Percentiles rank a stretch among this genome's conserved stretches.
phyloP scores from a whole-genome alignment of 2,329 filamentous ascomycete species.

The Ophiosphaerella herpotricha region DNA sequence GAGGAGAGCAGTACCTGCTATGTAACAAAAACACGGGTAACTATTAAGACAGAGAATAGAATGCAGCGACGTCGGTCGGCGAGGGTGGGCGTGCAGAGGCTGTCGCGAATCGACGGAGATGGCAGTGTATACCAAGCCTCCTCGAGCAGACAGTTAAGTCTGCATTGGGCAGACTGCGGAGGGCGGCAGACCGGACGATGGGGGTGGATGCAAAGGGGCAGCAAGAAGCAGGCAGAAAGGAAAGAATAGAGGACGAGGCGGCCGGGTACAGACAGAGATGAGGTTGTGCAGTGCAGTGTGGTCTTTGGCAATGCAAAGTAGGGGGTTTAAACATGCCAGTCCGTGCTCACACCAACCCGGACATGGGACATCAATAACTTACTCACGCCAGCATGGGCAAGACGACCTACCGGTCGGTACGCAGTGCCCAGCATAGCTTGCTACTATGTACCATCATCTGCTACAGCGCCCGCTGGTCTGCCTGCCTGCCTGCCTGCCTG shows the following conservation, averaged over 20 bases:
- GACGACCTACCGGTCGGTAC: too few species aligned
- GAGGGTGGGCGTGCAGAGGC: constrained; percentile 35
- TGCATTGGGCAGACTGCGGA: constrained; percentile 42
- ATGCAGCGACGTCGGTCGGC: constrained; percentile 37
- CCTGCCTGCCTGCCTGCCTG: neutral
- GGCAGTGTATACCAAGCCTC: constrained; percentile 49
- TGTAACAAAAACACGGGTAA: constrained; percentile 31
- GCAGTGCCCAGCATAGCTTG: too few species aligned
- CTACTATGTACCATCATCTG: too few species aligned
- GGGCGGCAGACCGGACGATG: constrained; percentile 27
- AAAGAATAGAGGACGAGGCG: constrained; percentile 44
- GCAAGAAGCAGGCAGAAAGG: constrained; percentile 21
- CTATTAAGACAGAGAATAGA: constrained; percentile 47
- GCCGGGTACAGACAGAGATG: constrained; percentile 28
- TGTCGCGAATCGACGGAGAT: constrained; percentile 46
- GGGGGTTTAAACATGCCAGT: constrained; percentile 11
- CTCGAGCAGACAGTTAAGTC: constrained; percentile 43
- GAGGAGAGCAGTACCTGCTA: constrained; percentile 34
- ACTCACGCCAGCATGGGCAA: constrained; percentile 12
- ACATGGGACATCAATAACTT: constrained; percentile 17
- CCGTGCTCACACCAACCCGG: constrained; percentile 11
- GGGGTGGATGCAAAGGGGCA: constrained; percentile 25
- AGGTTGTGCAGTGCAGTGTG: constrained; percentile 13
- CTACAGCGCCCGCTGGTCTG: neutral
- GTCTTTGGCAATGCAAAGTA: constrained; percentile 13